Evolutionary conservation across 495 filamentous ascomycete genomes (phyloP), one percentile per base, ranked within the genome.

Genomic region (Penicillium turbatum): DNA sequence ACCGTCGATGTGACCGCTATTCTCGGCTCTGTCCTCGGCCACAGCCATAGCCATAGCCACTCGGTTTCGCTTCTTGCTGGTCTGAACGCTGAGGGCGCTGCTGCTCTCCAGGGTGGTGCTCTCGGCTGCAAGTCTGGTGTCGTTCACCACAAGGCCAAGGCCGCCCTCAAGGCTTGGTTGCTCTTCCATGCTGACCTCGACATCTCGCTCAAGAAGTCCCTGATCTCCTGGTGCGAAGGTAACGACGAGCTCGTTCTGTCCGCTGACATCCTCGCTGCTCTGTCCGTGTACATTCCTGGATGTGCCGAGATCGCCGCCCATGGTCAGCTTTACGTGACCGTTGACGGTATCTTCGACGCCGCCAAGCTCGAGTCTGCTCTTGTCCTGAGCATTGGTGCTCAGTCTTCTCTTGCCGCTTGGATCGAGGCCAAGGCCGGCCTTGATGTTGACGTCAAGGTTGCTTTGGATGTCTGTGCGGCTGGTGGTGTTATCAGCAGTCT

Each of bases 271-370:
- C 19, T 57, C 17, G 69, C 72, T 49, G 65, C 61, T 16, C 58
- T 77, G 13, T 48, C 68, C 15, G 55, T 74, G 39, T 74, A 68
- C 57, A 63, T 72, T 55, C 73, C 73, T 36, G 59, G 59, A 31
- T 67, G 59, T 47, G 69, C 70, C 38, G 57, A 64, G 24, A 61
- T 72, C 35, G 71, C 72, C 36, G 71, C 72, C 44, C 62, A 73
- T 63, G 70, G 65, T 29, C 62, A 68, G 10, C 62, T 75, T 36
- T 68, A 64, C 40, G 71, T 75, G 27, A 73, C 65, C 32, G 17
- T 75, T 19, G 71, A 75, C 11, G 73, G 73, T 68, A 72, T 77
- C 52, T 70, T 74, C 51, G 48, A 53, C 11, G 48, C 65, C 29
- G 29, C 61, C 41, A 61, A 64, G 12, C 57, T 70, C 12, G 63